phyloP scores from a whole-genome alignment of 306 rosid species.

The Castanopsis chinensis region DNA sequence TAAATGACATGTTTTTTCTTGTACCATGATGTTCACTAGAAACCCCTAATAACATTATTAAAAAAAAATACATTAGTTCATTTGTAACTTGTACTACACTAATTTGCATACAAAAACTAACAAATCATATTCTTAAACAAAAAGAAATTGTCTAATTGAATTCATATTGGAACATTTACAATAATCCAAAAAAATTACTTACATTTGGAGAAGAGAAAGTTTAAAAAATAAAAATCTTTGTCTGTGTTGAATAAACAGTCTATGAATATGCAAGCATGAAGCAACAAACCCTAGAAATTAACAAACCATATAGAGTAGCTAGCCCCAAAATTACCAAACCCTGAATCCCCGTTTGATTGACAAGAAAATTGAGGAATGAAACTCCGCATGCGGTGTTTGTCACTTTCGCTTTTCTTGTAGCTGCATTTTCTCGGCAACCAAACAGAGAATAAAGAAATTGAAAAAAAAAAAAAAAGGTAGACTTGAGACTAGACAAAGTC shows the following conservation, averaged over 20 bases:
- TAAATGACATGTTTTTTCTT: constrained; percentile 16
- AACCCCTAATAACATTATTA: constrained; percentile 13
- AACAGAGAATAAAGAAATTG: background rate
- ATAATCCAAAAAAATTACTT: background rate
- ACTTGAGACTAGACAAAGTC: background rate
- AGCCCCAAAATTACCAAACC: background rate
- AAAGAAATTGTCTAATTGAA: background rate
- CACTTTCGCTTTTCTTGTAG: background rate
- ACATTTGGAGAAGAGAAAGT: background rate
- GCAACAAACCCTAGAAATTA: constrained; percentile 10
- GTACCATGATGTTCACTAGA: constrained; percentile 9
- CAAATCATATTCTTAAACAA: background rate
- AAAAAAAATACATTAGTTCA: background rate
- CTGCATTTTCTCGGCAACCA: constrained; percentile 3
- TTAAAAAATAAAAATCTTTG: background rate
- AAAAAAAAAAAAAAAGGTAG: background rate
- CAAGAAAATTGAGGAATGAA: background rate
- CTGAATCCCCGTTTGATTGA: background rate
- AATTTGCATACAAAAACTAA: background rate
- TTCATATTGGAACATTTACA: background rate
- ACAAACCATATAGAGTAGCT: background rate
- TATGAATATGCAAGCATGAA: background rate
- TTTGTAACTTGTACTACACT: background rate
- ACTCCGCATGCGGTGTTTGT: background rate
- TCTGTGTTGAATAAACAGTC: background rate